phyloP scores from a whole-genome alignment of 805 yeast genomes.

The Ogataea polymorpha region DNA sequence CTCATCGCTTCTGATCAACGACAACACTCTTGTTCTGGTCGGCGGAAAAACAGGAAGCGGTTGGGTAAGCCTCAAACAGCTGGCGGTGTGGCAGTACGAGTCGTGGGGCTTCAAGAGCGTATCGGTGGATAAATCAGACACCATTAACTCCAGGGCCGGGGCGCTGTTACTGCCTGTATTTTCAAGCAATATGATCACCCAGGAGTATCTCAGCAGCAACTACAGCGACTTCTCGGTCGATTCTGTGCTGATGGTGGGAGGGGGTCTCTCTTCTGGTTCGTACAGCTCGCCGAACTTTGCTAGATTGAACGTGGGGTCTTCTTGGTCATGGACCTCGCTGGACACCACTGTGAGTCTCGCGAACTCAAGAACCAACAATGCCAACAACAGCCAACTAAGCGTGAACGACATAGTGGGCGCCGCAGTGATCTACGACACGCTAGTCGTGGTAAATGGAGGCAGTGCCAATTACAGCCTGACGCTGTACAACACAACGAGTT shows the following conservation, averaged over 20 bases:
- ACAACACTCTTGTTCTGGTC: slow-evolving; percentile 49
- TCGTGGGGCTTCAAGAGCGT: slow-evolving; percentile 62
- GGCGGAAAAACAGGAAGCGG: slow-evolving; percentile 66
- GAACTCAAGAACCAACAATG: slow-evolving; percentile 23
- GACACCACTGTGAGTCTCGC: slow-evolving; percentile 25
- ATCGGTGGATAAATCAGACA: slow-evolving; percentile 29
- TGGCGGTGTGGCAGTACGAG: slow-evolving; percentile 68
- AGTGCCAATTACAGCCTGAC: slow-evolving; percentile 31
- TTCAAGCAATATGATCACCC: slow-evolving; percentile 23
- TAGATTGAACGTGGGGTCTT: slow-evolving; percentile 35
- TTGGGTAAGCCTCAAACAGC: slow-evolving; percentile 71
- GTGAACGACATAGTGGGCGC: slow-evolving; percentile 42
- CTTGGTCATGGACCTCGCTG: slow-evolving; percentile 44
- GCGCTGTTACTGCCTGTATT: slow-evolving; percentile 58
- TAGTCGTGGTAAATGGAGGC: slow-evolving; percentile 39
- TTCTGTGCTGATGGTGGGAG: slow-evolving; percentile 59
- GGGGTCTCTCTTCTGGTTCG: slow-evolving; percentile 39
- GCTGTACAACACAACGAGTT: slow-evolving; percentile 40
- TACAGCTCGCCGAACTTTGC: slow-evolving; percentile 43
- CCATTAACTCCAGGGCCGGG: slow-evolving; percentile 51
- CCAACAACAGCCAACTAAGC: slow-evolving; percentile 23
- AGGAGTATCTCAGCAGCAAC: slow-evolving; percentile 23
- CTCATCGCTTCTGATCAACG: slow-evolving; percentile 39
- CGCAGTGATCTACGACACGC: slow-evolving; percentile 47
- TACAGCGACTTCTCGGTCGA: slow-evolving; percentile 34